A percentile compares a stretch with the other conserved stretches of the same genome.
phyloP scores from a whole-genome alignment of 495 filamentous ascomycete genomes.

The Daldinia caldariorum region DNA sequence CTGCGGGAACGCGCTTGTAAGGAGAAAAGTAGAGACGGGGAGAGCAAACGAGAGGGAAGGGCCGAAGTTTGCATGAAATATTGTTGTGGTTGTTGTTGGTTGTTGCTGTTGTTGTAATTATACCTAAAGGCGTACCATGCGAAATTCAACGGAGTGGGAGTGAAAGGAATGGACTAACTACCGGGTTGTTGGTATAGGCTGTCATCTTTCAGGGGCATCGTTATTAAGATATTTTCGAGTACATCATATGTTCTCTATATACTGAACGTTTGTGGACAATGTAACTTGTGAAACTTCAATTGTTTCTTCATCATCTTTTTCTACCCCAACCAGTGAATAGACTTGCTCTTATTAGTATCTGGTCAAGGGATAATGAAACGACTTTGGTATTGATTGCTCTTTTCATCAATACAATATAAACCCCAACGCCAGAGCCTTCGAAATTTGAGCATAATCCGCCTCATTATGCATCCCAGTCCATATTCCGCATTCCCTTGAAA shows the following conservation, averaged over 20 bases:
- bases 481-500: neutral
- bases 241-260: constrained; percentile 3
- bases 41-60: neutral
- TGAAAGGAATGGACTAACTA: constrained; percentile 4
- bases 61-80: constrained; percentile 6
- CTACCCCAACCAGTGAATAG: neutral
- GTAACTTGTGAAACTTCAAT: neutral
- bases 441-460: neutral
- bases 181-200: constrained; percentile 41
- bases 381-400: neutral
- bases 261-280: neutral
- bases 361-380: neutral
- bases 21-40: neutral
- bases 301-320: neutral
- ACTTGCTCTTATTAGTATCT: neutral
- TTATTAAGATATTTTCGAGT: constrained; percentile 22
- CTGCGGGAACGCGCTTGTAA: neutral
- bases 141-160: constrained; percentile 29
- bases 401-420: constrained; percentile 4
- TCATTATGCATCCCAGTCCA: constrained; percentile 15
- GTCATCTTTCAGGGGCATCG: constrained; percentile 27
- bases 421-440: constrained; percentile 17
- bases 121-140: constrained; percentile 31
- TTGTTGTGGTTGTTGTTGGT: too few relatives aligned
- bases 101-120: constrained; percentile 32